Conservation (phyloP, 768 basidiomycete species). For the Pleurotus cornucopiae region DNA sequence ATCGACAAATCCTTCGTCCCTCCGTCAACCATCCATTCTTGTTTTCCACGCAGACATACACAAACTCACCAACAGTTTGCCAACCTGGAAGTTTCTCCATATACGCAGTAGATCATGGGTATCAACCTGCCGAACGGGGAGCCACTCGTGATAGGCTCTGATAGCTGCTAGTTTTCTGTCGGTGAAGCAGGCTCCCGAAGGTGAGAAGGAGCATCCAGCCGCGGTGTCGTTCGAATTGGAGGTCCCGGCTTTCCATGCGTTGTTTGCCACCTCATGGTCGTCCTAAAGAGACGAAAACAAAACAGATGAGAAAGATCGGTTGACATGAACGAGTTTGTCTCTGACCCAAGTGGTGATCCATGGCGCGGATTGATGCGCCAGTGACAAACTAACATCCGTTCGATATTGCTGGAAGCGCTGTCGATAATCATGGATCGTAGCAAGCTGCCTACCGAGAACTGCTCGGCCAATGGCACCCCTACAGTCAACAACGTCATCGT, state of each 20-base stretch:
- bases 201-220: conserved; percentile 44
- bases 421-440: conserved; percentile 53
- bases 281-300: conserved; percentile 28
- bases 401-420: conserved; percentile 49
- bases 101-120: conserved; percentile 52
- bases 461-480: conserved; percentile 46
- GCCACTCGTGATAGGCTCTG: conserved; percentile 59
- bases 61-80: conserved; percentile 37
- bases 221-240: conserved; percentile 53
- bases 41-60: too few relatives aligned
- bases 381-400: conserved; percentile 41
- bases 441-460: conserved; percentile 49
- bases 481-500: background rate
- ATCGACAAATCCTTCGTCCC: conserved; percentile 42
- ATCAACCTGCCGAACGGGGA: conserved; percentile 56
- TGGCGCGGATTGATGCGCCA: conserved; percentile 44
- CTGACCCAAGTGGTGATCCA: conserved; percentile 53
- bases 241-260: conserved; percentile 53
- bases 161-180: conserved; percentile 57
- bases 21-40: too few relatives aligned
- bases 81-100: conserved; percentile 62
- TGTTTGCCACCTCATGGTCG: conserved; percentile 53
- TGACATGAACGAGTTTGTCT: background rate
- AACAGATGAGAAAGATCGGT: background rate
- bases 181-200: conserved; percentile 53